phyloP scores from a whole-genome alignment of 352 stramenopile genomes.

The Bremia lactucae region DNA sequence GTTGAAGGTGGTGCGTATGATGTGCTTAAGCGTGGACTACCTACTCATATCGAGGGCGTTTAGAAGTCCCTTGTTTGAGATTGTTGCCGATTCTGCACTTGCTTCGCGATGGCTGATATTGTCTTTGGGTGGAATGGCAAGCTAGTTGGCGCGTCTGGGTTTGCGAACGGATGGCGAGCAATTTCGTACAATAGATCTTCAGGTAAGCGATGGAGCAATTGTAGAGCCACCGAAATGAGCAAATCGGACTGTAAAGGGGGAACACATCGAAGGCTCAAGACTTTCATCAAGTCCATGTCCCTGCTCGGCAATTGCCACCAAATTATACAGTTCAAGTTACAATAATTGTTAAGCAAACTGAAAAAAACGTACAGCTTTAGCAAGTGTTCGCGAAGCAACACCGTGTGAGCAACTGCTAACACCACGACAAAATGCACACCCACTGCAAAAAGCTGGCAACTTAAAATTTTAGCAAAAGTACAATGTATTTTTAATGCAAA shows the following conservation, averaged over 20 bases:
- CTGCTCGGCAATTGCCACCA: constrained; percentile 15
- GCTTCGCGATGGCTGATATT: constrained; percentile 34
- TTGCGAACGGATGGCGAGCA: constrained; percentile 68
- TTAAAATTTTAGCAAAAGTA: constrained; percentile 1
- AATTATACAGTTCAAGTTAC: not conserved
- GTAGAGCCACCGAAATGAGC: constrained; percentile 75
- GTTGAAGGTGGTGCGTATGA: too few relatives aligned
- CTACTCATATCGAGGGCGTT: too few relatives aligned
- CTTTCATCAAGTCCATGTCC: constrained; percentile 84
- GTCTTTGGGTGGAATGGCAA: constrained; percentile 47
- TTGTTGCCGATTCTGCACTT: constrained; percentile 29
- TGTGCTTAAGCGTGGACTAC: too few relatives aligned
- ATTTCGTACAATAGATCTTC: constrained; percentile 83
- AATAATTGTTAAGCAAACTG: too few relatives aligned
- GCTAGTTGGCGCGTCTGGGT: constrained; percentile 42
- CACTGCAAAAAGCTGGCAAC: constrained; percentile 87
- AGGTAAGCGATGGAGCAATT: constrained; percentile 79
- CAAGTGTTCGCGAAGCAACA: constrained; percentile 78
- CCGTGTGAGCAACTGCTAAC: constrained; percentile 79
- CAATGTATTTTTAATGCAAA: not conserved
- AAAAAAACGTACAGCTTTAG: constrained; percentile 53
- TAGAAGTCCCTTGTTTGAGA: too few relatives aligned
- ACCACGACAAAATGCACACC: constrained; percentile 88
- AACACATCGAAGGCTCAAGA: constrained; percentile 73
- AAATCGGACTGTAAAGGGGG: constrained; percentile 74